These are phyloP conservation scores for Aspergillus chevalieri DNA, from an alignment of 2,329 filamentous ascomycete genomes.

Conservation along the genomic window DNA sequence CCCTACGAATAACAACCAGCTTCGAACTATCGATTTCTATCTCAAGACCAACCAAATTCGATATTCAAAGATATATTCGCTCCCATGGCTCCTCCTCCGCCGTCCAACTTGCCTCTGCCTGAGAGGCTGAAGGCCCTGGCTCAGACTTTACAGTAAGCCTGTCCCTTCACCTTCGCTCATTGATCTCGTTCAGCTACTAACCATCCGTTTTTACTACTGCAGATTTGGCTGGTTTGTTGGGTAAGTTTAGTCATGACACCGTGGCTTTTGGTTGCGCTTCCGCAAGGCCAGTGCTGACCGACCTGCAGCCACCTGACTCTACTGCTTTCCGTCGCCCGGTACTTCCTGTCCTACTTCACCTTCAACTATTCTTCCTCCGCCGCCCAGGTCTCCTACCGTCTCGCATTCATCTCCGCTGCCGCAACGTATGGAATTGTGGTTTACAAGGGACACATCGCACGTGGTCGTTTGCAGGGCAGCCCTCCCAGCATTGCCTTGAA, in stretches of 20 bases:
- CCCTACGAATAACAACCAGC: constrained; percentile 4
- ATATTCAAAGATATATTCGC: constrained; percentile 4
- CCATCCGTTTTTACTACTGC: constrained; percentile 26
- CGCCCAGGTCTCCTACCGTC: constrained; percentile 80
- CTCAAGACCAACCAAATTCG: constrained; percentile 1
- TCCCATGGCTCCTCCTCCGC: constrained; percentile 67
- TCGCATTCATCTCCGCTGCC: constrained; percentile 81
- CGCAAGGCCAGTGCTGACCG: constrained; percentile 15
- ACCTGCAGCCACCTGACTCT: constrained; percentile 70
- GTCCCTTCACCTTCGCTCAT: constrained; percentile 33
- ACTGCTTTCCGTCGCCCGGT: constrained; percentile 75
- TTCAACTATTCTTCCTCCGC: constrained; percentile 77
- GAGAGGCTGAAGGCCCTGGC: constrained; percentile 72
- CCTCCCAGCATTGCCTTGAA: constrained; percentile 58
- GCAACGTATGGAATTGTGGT: constrained; percentile 96
- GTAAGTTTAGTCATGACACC: constrained; percentile 49
- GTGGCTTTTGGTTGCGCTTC: constrained; percentile 2
- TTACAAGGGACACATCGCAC: constrained; percentile 91
- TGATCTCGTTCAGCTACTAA: constrained; percentile 15
- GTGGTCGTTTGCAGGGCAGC: constrained; percentile 65
- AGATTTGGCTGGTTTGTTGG: constrained; percentile 69
- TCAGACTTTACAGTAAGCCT: constrained; percentile 83
- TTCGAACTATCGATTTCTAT: constrained; percentile 2
- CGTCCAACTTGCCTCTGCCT: constrained; percentile 61
- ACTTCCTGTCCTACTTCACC: constrained; percentile 76